Evolutionary conservation across 1,139 yeast species (phyloP).

Genomic region (Kodamaea sp.): DNA sequence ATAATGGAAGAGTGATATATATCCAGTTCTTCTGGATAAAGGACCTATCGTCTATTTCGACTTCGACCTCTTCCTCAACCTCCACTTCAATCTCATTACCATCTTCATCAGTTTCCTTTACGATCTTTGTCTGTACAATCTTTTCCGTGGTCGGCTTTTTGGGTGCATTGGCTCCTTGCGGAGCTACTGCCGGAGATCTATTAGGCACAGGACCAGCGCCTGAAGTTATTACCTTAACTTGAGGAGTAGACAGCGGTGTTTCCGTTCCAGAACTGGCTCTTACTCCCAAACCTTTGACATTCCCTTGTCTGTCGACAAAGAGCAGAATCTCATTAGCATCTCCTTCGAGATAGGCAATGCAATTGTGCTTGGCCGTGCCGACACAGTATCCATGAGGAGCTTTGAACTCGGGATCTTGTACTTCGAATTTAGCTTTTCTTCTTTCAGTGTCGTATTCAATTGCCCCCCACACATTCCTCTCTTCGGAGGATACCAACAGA

Average conservation of each 20-base stretch:
- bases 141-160: slow-evolving; percentile 14
- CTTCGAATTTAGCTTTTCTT: slow-evolving; percentile 3
- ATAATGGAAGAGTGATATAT: slow-evolving; percentile 43
- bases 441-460: slow-evolving; percentile 13
- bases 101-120: slow-evolving; percentile 19
- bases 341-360: slow-evolving; percentile 28
- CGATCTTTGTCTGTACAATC: slow-evolving; percentile 16
- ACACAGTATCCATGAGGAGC: slow-evolving; percentile 25
- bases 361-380: slow-evolving; percentile 33
- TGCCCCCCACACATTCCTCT: slow-evolving; percentile 16
- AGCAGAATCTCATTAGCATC: slow-evolving; percentile 1
- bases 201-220: slow-evolving; percentile 28
- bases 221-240: slow-evolving; percentile 1
- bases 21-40: slow-evolving; percentile 59
- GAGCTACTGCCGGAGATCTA: slow-evolving; percentile 18
- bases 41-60: slow-evolving; percentile 40
- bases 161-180: slow-evolving; percentile 5
- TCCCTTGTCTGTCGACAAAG: slow-evolving; percentile 2
- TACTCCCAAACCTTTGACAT: slow-evolving; percentile 5
- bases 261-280: neutral
- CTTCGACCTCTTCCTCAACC: slow-evolving; percentile 25
- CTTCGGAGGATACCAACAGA: slow-evolving; percentile 12
- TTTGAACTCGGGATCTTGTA: neutral
- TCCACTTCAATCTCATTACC: slow-evolving; percentile 29
- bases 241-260: neutral